Evolutionary conservation across 495 filamentous ascomycete species (phyloP), one percentile per base, ranked within the genome.

Genomic region (Lophium mytilinum): DNA sequence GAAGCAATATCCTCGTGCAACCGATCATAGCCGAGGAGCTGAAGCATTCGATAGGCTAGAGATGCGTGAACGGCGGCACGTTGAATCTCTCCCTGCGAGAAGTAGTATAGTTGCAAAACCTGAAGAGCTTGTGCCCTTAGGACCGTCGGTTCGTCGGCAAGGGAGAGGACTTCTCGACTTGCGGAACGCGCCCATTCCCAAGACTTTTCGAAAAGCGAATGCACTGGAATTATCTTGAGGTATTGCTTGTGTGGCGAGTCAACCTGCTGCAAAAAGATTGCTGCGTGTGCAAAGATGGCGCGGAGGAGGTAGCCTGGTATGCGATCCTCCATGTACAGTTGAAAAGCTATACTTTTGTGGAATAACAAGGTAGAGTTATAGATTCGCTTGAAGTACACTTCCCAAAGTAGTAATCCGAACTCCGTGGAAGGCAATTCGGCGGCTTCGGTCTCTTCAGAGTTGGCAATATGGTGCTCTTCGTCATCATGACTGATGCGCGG

Each of bases 201-300:
- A 51, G 49, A 51, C 36, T 51, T 51, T 51, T 51, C 49, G 30
- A 35, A 51, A 36, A 51, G 49, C 35, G 49, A 0, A 24, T 51
- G 49, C 49, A 51, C 4, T 0, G 49, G 30, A 51, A 51, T 35
- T 51, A 51, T 35, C 49, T 35, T 51, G 49, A 51, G 14, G 30
- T 51, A 36, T 12, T 36, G 17, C 1, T 30, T 36, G 24, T 51
- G 35, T 36, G 49, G 49, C 24, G 49, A 35, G 24, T 51, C 49
- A 36, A 51, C 49, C 15, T 51, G 49, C 49, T 51, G 8, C 30
- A 51, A 51, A 34, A 51, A 51, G 17, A 51, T 35, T 51, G 49
- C 49, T 35, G 49, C 49, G 35, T 51, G 49, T 51, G 49, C 49
- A 17, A 51, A 51, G 19, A 51, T 51, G n/a, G 49, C 49, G 49